Conservation (phyloP, 2,329 filamentous ascomycete species). For the Cladorrhinum sp. region DNA sequence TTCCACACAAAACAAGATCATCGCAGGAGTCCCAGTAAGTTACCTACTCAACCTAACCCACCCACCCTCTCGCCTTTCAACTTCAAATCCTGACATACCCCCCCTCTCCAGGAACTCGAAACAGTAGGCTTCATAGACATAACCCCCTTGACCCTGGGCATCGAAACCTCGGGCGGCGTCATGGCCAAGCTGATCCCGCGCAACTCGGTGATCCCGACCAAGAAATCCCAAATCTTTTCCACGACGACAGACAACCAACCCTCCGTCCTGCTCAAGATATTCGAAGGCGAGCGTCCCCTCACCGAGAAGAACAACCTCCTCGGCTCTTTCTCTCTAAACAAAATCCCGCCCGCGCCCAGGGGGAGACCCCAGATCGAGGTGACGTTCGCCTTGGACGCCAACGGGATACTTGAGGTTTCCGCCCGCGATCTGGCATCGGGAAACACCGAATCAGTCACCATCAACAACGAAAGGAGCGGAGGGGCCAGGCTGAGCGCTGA, state of each 20-base stretch:
- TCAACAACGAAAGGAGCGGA: conserved; percentile 83
- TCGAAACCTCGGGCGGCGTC: conserved; percentile 94
- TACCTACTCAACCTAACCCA: background rate
- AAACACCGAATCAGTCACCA: conserved; percentile 94
- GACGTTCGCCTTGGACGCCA: conserved; percentile 95
- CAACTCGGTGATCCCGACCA: conserved; percentile 87
- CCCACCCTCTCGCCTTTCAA: background rate
- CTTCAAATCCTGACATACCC: too few relatives aligned
- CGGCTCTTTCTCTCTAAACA: conserved; percentile 96
- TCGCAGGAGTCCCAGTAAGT: conserved; percentile 10
- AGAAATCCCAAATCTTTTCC: conserved; percentile 94
- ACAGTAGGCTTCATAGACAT: conserved; percentile 82
- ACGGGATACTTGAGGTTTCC: conserved; percentile 95
- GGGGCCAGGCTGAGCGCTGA: conserved; percentile 81
- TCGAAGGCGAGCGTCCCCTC: conserved; percentile 87
- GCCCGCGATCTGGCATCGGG: conserved; percentile 97
- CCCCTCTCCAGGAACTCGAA: conserved; percentile 36
- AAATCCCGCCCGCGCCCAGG: conserved; percentile 90
- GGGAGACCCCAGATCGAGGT: conserved; percentile 98
- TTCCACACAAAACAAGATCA: conserved; percentile 9
- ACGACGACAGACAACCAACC: conserved; percentile 94
- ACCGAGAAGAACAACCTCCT: conserved; percentile 97
- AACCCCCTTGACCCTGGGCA: conserved; percentile 93
- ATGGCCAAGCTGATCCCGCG: conserved; percentile 94
- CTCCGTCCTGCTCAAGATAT: conserved; percentile 92